phyloP scores from a whole-genome alignment of 2,329 filamentous ascomycete genomes.

The Pezicula neosporulosa region DNA sequence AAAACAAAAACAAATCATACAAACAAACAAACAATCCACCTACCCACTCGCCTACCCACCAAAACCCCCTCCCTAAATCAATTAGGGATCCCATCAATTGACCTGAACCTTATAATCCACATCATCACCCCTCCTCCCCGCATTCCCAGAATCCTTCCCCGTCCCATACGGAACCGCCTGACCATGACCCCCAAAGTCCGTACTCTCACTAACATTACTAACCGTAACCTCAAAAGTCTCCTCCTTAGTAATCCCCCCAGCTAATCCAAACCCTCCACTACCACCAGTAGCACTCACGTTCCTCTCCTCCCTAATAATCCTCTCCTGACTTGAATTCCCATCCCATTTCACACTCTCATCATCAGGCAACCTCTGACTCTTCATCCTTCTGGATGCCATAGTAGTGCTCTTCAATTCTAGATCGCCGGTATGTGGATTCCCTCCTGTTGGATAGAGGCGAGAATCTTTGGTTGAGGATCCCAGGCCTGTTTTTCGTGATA shows the following conservation, averaged over 20 bases:
- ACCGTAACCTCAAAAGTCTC: neutral
- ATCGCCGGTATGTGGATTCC: neutral
- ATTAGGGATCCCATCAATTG: too few species aligned
- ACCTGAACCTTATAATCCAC: too few species aligned
- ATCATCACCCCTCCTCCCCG: too few species aligned
- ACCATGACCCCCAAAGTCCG: too few species aligned
- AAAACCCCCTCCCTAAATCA: too few species aligned
- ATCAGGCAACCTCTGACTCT: neutral
- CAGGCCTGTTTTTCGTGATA: neutral
- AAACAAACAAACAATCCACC: too few species aligned
- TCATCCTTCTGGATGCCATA: neutral
- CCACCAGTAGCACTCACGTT: neutral
- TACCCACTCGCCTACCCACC: too few species aligned
- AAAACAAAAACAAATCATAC: too few species aligned
- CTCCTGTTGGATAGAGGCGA: neutral
- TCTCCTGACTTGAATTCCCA: neutral
- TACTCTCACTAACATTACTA: neutral
- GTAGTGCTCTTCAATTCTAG: neutral
- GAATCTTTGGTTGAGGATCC: neutral
- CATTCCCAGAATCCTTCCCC: too few species aligned
- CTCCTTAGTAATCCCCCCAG: neutral
- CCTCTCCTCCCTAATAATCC: neutral
- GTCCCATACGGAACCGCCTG: too few species aligned
- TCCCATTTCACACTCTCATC: neutral
- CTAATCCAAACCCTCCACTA: neutral